Percentiles rank a stretch among this genome's conserved stretches.
Evolutionary conservation across 2,329 filamentous ascomycete genomes (phyloP).

Genomic region (Macroventuria anomochaeta): DNA sequence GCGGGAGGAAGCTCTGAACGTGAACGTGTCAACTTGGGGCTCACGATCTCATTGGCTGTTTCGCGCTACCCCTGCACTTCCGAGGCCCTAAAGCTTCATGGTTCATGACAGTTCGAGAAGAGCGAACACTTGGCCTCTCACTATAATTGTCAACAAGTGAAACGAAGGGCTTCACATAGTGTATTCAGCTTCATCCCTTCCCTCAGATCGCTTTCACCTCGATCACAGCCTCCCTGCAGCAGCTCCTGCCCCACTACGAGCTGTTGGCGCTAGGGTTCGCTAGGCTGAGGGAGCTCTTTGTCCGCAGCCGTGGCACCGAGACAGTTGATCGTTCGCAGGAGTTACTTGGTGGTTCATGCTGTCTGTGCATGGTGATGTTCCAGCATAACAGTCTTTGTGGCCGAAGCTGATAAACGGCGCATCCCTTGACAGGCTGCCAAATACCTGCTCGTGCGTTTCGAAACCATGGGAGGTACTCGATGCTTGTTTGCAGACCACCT

Average conservation of each 20-base stretch:
- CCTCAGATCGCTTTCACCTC: not conserved
- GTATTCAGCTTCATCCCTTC: not conserved
- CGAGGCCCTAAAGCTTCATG: constrained; percentile 7
- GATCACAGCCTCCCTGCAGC: constrained; percentile 9
- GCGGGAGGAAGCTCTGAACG: constrained; percentile 30
- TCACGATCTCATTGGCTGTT: constrained; percentile 13
- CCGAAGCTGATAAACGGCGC: too few relatives aligned
- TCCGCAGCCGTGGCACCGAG: constrained; percentile 8
- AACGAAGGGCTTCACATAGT: not conserved
- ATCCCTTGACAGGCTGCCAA: too few relatives aligned
- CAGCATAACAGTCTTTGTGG: not conserved
- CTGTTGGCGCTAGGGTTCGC: constrained; percentile 16
- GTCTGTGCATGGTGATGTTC: not conserved
- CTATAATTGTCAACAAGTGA: not conserved
- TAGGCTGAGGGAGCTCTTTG: constrained; percentile 18
- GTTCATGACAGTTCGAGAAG: constrained; percentile 13
- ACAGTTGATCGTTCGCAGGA: constrained; percentile 5
- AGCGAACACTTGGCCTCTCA: constrained; percentile 14
- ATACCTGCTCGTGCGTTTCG: too few relatives aligned
- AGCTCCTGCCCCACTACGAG: not conserved
- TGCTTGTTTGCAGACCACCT: too few relatives aligned
- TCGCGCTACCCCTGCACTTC: constrained; percentile 8
- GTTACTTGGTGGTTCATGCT: too few relatives aligned
- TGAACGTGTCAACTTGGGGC: constrained; percentile 24
- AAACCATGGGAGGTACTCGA: too few relatives aligned